Evolutionary conservation across 352 stramenopile genomes (phyloP).

Genomic region (Sclerospora graminicola): DNA sequence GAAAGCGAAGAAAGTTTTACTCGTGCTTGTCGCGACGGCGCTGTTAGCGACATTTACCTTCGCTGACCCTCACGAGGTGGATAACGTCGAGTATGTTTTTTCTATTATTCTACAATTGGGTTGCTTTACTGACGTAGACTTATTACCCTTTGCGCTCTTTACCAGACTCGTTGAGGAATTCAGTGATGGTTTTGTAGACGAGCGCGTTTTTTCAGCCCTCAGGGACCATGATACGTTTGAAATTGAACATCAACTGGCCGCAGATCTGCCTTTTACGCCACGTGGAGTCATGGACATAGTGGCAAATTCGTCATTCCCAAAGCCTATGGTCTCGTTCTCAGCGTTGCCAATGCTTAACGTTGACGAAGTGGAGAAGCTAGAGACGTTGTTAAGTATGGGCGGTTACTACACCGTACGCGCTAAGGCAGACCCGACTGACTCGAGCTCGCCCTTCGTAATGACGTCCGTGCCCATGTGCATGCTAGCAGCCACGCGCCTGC

Average conservation of each 20-base stretch:
- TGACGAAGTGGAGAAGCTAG: constrained; percentile 36
- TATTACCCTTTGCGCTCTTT: constrained; percentile 1
- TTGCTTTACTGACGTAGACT: not conserved
- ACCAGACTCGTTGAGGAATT: constrained; percentile 57
- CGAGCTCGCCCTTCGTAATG: constrained; percentile 56
- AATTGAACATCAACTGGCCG: constrained; percentile 48
- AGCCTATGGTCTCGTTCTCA: constrained; percentile 55
- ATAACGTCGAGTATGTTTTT: constrained; percentile 43
- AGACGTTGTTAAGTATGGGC: constrained; percentile 32
- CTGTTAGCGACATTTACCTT: constrained; percentile 5
- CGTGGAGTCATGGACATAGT: constrained; percentile 59
- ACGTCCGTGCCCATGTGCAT: constrained; percentile 76
- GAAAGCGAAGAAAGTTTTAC: too few relatives aligned
- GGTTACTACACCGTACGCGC: constrained; percentile 62
- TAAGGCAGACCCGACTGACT: constrained; percentile 44
- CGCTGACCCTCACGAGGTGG: constrained; percentile 46
- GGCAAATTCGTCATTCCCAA: constrained; percentile 31
- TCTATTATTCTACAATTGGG: not conserved
- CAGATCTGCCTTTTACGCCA: constrained; percentile 23
- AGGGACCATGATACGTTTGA: constrained; percentile 43
- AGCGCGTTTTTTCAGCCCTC: constrained; percentile 11
- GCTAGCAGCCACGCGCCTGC: constrained; percentile 56
- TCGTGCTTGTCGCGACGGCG: too few relatives aligned
- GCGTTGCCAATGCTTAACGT: constrained; percentile 31
- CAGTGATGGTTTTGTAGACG: constrained; percentile 53